Conservation (phyloP, 1,284 basidiomycete genomes). For the Cutaneotrichosporon cyanovorans region DNA sequence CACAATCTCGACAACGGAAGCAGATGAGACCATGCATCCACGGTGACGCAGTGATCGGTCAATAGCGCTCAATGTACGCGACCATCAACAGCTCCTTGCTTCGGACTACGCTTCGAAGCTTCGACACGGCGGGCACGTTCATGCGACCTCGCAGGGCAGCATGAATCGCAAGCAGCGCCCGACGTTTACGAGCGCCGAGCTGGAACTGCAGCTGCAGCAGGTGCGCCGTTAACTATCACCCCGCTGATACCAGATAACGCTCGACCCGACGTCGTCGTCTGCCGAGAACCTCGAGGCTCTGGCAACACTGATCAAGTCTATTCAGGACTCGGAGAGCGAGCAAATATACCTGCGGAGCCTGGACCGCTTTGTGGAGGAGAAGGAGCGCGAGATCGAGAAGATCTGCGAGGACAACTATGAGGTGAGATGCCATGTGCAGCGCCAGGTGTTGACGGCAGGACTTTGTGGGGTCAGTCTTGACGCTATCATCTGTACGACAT, state of each 20-base stretch:
- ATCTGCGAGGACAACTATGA: conserved; percentile 96
- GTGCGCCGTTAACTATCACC: conserved; percentile 16
- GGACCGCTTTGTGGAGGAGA: conserved; percentile 77
- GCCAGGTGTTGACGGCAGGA: conserved; percentile 49
- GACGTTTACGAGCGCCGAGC: conserved; percentile 42
- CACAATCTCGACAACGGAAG: too few species aligned
- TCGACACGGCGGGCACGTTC: too few species aligned
- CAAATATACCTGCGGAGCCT: conserved; percentile 83
- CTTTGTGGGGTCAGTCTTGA: conserved; percentile 92
- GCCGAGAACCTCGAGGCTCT: conserved; percentile 83
- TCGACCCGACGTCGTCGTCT: conserved; percentile 35
- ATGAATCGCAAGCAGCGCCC: conserved; percentile 41
- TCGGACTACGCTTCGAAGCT: too few species aligned
- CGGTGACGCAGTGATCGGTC: too few species aligned
- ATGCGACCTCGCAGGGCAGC: conserved; percentile 3
- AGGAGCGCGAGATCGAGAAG: conserved; percentile 91
- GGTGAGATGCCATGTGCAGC: conserved; percentile 24
- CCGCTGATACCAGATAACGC: conserved; percentile 32
- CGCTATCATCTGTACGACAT: conserved; percentile 84
- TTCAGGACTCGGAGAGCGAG: conserved; percentile 82
- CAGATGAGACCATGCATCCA: too few species aligned
- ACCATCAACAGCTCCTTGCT: too few species aligned
- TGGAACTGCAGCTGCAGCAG: conserved; percentile 45
- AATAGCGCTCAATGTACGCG: too few species aligned
- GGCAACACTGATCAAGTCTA: conserved; percentile 84